These are phyloP conservation scores for Coemansia umbellata DNA, from an alignment of 192 early-diverging fungal species.

Conservation along the genomic window DNA sequence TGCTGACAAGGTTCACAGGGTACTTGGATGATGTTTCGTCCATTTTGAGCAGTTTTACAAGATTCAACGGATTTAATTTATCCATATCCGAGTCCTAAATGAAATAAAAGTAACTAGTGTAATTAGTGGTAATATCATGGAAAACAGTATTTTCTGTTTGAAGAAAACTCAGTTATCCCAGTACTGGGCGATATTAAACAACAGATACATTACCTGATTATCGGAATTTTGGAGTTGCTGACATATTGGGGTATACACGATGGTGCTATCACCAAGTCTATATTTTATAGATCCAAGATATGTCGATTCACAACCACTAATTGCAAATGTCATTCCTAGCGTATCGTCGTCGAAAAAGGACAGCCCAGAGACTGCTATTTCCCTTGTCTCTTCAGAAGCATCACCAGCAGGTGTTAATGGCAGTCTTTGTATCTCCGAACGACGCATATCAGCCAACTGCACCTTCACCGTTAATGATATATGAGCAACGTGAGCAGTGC, in stretches of 20 bases:
- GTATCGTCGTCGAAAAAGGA: slow-evolving; percentile 33
- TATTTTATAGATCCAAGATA: slow-evolving; percentile 28
- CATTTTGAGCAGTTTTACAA: slow-evolving; percentile 17
- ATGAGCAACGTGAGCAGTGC: background rate
- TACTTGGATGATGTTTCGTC: slow-evolving; percentile 6
- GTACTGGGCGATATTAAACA: background rate
- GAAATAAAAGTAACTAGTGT: background rate
- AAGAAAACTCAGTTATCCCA: too few relatives aligned
- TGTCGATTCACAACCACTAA: slow-evolving; percentile 20
- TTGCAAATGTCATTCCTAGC: slow-evolving; percentile 26
- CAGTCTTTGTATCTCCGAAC: background rate
- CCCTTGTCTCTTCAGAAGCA: background rate
- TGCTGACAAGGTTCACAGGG: slow-evolving; percentile 12
- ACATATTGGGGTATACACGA: background rate
- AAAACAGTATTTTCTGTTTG: too few relatives aligned
- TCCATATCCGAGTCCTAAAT: background rate
- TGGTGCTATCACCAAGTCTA: background rate
- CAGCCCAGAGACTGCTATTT: slow-evolving; percentile 9
- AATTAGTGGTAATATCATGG: too few relatives aligned
- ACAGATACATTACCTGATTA: slow-evolving; percentile 1
- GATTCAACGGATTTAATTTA: slow-evolving; percentile 6
- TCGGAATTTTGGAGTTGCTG: background rate
- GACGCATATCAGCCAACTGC: background rate
- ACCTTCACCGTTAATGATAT: background rate
- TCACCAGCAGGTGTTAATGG: background rate